These are phyloP conservation scores for Galerina marginata DNA, from an alignment of 768 basidiomycete species.

Conservation along the genomic window DNA sequence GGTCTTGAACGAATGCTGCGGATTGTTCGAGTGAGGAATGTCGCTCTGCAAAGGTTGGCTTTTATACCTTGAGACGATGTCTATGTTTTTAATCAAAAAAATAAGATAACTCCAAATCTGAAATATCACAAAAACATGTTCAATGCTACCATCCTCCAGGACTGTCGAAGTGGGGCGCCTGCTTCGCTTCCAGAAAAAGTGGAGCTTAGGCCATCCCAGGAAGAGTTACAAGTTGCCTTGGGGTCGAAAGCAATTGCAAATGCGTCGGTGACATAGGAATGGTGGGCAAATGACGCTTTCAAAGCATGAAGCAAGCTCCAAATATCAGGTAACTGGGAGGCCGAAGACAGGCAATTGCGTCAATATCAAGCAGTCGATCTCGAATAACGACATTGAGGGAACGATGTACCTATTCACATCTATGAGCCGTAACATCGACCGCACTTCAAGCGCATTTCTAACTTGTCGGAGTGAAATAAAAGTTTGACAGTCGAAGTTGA, in stretches of 20 bases:
- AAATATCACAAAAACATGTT: background rate
- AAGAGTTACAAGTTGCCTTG: background rate
- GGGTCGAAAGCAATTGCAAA: too few relatives aligned
- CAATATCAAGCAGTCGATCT: background rate
- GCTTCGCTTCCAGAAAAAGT: slow-evolving; percentile 2
- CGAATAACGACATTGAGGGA: background rate
- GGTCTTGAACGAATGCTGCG: slow-evolving; percentile 13
- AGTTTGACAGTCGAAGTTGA: slow-evolving; percentile 5
- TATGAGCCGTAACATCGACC: background rate
- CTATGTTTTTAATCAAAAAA: too few relatives aligned
- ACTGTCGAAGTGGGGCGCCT: background rate
- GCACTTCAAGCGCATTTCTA: background rate
- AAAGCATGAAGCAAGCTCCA: background rate
- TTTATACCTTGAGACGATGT: slow-evolving; percentile 7
- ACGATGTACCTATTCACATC: background rate
- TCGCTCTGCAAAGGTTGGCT: background rate
- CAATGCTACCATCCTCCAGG: background rate
- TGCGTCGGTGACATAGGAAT: background rate
- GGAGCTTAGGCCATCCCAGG: slow-evolving; percentile 2
- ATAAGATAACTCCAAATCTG: too few relatives aligned
- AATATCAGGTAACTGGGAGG: background rate
- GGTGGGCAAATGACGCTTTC: background rate
- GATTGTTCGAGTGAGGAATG: slow-evolving; percentile 17
- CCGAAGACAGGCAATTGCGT: background rate
- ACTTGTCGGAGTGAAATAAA: background rate